Conservation (phyloP, 495 filamentous ascomycete species). For the Usnea hakonensis region DNA sequence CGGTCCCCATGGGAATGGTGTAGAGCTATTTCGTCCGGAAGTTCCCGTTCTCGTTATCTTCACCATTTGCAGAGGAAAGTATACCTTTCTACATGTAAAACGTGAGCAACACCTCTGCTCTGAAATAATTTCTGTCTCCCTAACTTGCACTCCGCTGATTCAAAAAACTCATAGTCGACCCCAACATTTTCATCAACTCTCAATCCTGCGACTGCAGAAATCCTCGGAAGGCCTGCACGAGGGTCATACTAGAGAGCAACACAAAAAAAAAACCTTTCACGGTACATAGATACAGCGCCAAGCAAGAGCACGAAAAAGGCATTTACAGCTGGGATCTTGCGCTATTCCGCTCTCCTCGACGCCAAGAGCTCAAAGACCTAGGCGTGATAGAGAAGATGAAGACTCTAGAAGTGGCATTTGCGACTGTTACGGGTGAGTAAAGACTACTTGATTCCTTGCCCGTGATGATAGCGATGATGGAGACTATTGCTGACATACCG, state of each 20-base stretch:
- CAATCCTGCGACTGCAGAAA: constrained; percentile 19
- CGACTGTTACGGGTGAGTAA: constrained; percentile 12
- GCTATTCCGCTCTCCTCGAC: constrained; percentile 18
- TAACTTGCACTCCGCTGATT: neutral
- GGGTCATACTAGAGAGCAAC: constrained; percentile 16
- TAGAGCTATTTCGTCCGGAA: constrained; percentile 15
- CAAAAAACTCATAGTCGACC: constrained; percentile 4
- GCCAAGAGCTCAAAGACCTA: constrained; percentile 15
- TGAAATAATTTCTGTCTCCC: neutral
- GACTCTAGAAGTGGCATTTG: constrained; percentile 18
- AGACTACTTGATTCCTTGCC: neutral
- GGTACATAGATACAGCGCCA: constrained; percentile 4
- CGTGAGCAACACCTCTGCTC: constrained; percentile 9
- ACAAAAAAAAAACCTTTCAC: constrained; percentile 5
- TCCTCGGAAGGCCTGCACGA: neutral
- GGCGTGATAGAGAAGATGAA: constrained; percentile 15
- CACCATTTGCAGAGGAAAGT: constrained; percentile 16
- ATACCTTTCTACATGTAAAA: constrained; percentile 20
- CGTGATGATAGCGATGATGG: neutral
- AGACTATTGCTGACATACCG: neutral
- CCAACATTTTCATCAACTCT: constrained; percentile 14
- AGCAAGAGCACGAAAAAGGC: constrained; percentile 13
- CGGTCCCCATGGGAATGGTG: constrained; percentile 13
- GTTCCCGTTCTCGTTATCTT: constrained; percentile 19
- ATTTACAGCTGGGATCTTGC: constrained; percentile 23